Base-by-base conservation (phyloP, 768 basidiomycete genomes). In the Coprinopsis cinerea region DNA sequence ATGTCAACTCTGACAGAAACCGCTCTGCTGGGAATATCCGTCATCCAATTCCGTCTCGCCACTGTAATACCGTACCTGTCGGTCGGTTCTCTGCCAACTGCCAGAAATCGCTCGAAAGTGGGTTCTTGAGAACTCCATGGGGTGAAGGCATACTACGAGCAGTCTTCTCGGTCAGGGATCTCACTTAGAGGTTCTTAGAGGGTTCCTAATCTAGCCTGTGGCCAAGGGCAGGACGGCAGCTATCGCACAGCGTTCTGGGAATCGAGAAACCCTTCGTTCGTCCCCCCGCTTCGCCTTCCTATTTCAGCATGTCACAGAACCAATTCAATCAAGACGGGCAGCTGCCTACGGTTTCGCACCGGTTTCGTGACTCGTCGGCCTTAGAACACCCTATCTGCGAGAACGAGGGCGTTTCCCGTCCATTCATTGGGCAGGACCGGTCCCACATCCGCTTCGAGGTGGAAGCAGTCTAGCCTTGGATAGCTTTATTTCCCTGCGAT, bases 51-150 rank as follows among this genome's bases (percentile, higher is more conserved):
- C 11, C 18, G 24, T 28, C 22, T 18, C 35, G 30, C 49, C 49
- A 45, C 49, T 34, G 49, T 51, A 51, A 32, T 44, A 51, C 49
- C 49, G 49, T 51, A 34, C 49, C 49, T 51, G 49, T 51, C 49
- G 49, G 49, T 45, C 28, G 11, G 17, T 39, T 39, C 36, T 7
- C 9, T 32, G 30, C 24, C 11, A 20, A 22, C 42, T 43, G 42
- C 42, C 42, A 43, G 20, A 11, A 23, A 23, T 43, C 20, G 10
- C 24, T 10, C 37, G 9, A 20, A 5, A 28, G 13, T 45, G 25
- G 27, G 28, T 20, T 17, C 27, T 43, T 20, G 9, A 26, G 41
- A 45, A 32, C 44, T 45, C 44, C 44, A 45, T 45, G 44, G 44
- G 41, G 44, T 13, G 26, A 20, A 28, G 4, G 27, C 44, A 43